Base-by-base conservation (phyloP, 768 basidiomycete species). In the Calocera cornea region DNA sequence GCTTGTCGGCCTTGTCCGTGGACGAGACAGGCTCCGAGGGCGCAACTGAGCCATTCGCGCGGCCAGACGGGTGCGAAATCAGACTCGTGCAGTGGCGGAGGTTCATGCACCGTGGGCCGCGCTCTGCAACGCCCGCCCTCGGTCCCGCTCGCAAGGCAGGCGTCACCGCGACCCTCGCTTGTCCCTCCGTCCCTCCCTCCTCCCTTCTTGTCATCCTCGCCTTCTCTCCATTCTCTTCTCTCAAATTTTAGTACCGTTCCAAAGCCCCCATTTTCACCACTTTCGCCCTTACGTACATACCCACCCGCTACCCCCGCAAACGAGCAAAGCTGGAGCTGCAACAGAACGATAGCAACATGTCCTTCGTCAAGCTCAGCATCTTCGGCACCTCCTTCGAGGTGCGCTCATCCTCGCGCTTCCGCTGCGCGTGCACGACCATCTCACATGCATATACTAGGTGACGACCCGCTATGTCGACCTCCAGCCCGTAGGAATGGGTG, bases 381-480 rank as follows among this genome's bases (percentile, higher is more conserved):
- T 98, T 98, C 73, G 95, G 94, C 60, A 99, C 95, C 70, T 97
- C 95, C 66, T 95, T 95, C 79, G 93, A 95, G 86, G 92, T 89
- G 65, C 66, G 36, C 50, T 29, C 19, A 8, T 2, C 67, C 65
- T n/a, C 41, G 60, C 29, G 34, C 34, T 41, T 24, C 34, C 19
- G 17, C 12, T 22, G 19, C 36, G 65, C 40, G 31, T 16, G 31
- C 22, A 40, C n/a, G 27, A 54, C 17, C 31, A 63, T n/a, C 19
- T 64, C 75, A 74, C 76, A 36, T 77, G n/a, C 12, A 12, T 70
- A 68, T 74, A 44, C 76, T 38, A 97, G 90, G 95, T 97, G 68
- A 97, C 95, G 27, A 97, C 94, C 67, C 86, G 97, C 74, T 99
- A 99, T 90, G 89, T 97, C 76, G 97, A 99, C 80, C 87, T 99